A percentile compares a stretch with the other conserved stretches of the same genome.
Conservation (phyloP, 2,329 filamentous ascomycete species). For the Fulvia fulva region DNA sequence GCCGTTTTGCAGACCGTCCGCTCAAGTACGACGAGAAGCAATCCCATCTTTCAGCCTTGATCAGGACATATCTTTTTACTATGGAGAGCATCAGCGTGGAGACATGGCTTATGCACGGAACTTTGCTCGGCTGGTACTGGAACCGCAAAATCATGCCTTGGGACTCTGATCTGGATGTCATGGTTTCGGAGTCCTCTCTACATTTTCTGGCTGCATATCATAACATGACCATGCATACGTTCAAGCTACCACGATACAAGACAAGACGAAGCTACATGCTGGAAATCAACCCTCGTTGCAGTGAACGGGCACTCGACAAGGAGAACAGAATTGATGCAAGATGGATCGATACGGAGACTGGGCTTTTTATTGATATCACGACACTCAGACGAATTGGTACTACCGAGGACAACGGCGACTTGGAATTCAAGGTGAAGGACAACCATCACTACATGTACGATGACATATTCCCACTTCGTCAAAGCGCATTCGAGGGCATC, state of each 20-base stretch:
- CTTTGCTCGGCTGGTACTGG: constrained; percentile 61
- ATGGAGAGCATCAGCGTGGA: constrained; percentile 56
- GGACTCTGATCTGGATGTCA: constrained; percentile 59
- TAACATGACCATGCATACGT: constrained; percentile 58
- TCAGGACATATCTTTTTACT: constrained; percentile 54
- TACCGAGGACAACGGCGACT: constrained; percentile 32
- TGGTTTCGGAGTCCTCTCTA: constrained; percentile 54
- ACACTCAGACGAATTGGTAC: constrained; percentile 48
- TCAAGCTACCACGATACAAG: constrained; percentile 24
- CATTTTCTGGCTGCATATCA: constrained; percentile 56
- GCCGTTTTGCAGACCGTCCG: constrained; percentile 48
- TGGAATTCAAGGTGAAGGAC: constrained; percentile 54
- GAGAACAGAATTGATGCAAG: constrained; percentile 58
- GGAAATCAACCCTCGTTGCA: constrained; percentile 57
- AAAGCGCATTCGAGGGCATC: constrained; percentile 51
- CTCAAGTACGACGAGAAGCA: constrained; percentile 47
- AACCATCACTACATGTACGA: constrained; percentile 50
- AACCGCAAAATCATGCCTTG: constrained; percentile 58
- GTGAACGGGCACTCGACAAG: constrained; percentile 43
- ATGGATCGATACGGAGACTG: constrained; percentile 58
- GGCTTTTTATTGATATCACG: constrained; percentile 60
- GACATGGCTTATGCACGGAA: constrained; percentile 63
- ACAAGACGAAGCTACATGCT: constrained; percentile 46
- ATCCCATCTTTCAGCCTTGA: constrained; percentile 47
- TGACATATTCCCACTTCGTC: constrained; percentile 56